phyloP scores from a whole-genome alignment of 768 basidiomycete species.

The Tylopilus balloui region DNA sequence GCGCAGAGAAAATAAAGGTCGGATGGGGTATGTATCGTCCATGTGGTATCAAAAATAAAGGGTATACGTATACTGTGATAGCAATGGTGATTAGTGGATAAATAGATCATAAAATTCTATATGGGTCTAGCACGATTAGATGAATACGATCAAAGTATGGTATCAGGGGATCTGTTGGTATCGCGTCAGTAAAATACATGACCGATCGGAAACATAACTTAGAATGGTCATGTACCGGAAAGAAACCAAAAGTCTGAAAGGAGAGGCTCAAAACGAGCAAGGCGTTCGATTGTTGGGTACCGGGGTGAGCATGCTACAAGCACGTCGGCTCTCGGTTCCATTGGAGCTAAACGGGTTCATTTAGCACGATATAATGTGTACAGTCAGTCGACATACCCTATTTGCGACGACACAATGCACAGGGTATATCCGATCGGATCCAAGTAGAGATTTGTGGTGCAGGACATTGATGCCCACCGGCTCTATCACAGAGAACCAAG shows the following conservation, averaged over 20 bases:
- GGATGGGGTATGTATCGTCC: slow-evolving; percentile 2
- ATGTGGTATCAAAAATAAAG: not conserved
- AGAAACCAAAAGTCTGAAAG: not conserved
- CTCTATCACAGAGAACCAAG: not conserved
- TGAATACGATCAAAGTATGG: not conserved
- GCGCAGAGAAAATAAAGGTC: not conserved
- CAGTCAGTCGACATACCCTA: slow-evolving; percentile 3
- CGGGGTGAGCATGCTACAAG: not conserved
- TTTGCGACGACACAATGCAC: slow-evolving; percentile 1
- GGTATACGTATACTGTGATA: not conserved
- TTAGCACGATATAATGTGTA: not conserved
- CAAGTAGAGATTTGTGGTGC: accelerated
- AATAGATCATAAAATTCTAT: not conserved
- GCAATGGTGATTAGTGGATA: not conserved
- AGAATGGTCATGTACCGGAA: slow-evolving; percentile 1
- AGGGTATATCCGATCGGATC: not conserved
- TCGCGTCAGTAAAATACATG: not conserved
- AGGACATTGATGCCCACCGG: not conserved
- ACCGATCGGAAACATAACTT: not conserved
- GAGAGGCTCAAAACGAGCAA: not conserved
- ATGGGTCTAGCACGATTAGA: not conserved
- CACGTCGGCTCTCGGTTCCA: not conserved
- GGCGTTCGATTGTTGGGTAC: not conserved
- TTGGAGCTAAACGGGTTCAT: not conserved
- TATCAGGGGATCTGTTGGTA: not conserved